phyloP scores from a whole-genome alignment of 2,329 filamentous ascomycete genomes.

The Aspergillus tanneri region DNA sequence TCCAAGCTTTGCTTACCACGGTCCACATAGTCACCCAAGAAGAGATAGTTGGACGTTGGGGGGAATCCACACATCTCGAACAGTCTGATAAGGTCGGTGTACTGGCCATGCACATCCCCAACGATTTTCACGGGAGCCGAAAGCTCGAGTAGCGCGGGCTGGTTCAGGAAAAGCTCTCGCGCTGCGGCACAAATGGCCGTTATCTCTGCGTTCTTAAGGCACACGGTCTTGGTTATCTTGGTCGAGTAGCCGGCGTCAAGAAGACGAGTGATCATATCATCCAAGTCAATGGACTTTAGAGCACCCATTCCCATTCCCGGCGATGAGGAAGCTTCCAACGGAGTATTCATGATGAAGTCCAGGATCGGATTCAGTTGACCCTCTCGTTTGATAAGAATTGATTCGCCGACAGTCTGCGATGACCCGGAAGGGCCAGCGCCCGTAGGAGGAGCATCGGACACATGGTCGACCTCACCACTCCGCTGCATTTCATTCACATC shows the following conservation, averaged over 20 bases:
- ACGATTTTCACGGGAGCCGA: slow-evolving; percentile 97
- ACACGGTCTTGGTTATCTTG: slow-evolving; percentile 97
- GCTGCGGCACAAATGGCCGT: slow-evolving; percentile 87
- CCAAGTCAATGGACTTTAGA: slow-evolving; percentile 87
- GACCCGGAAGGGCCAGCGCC: slow-evolving; percentile 58
- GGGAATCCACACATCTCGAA: slow-evolving; percentile 99
- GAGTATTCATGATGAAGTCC: slow-evolving; percentile 48
- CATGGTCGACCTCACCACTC: slow-evolving; percentile 87
- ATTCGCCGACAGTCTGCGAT: slow-evolving; percentile 72
- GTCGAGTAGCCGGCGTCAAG: slow-evolving; percentile 93
- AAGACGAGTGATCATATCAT: slow-evolving; percentile 94
- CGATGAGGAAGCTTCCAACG: slow-evolving; percentile 46
- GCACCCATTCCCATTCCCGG: slow-evolving; percentile 78
- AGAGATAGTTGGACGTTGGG: slow-evolving; percentile 86
- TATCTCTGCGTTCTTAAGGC: slow-evolving; percentile 96
- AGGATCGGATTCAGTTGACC: slow-evolving; percentile 67
- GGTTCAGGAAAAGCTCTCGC: slow-evolving; percentile 83
- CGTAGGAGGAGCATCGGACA: slow-evolving; percentile 82
- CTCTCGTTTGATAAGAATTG: slow-evolving; percentile 82
- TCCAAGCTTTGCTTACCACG: slow-evolving; percentile 94
- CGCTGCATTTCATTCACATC: slow-evolving; percentile 78
- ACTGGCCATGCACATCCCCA: slow-evolving; percentile 94
- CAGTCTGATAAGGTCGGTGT: slow-evolving; percentile 91
- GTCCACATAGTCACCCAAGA: slow-evolving; percentile 94
- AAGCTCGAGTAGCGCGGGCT: slow-evolving; percentile 87